Base-by-base conservation (phyloP, 441 rosid genomes). In the Kokia cookei region DNA sequence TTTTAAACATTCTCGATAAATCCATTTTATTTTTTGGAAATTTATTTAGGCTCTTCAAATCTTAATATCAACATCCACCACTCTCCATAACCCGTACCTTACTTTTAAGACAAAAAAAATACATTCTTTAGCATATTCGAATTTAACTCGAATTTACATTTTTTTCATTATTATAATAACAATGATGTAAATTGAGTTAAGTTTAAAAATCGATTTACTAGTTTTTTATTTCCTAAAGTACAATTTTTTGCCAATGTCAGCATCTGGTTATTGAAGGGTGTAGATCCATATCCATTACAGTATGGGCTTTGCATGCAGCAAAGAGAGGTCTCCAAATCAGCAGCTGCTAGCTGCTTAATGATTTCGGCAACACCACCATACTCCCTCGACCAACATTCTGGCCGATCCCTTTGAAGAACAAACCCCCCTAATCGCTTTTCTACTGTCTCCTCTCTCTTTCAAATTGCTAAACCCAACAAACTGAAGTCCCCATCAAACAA, bases 401-500 rank as follows among this genome's bases (percentile, higher is more conserved):
- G 37, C 14, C 2, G 26, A 17, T 37, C 51, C 29, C 3, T 32
- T 53, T 7, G 3, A 12, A 50, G 59, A 50, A 54, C 26, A 54
- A 17, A 22, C 17, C 54, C 17, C 50, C 13, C 13, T 45, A 45
- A 3, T 62, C 2, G 8, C 37, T 37, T 75, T 65, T 24, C 37
- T 14, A 45, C 4, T 8, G 0, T 45, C 4, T 45, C 10, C 5
- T 10, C 50, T 81, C 81, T 29, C 55, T 79, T 77, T 75, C 81
- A 32, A 55, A 42, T 55, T 62, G 64, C 58, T 26, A 61, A 32
- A 72, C 37, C 74, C 32, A 81, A 47, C 80, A 19, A 75, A 24
- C 26, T 32, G 69, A 9, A 37, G 79, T 79, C 84, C 32, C 73
- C 68, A 22, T 79, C 82, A 72, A 29, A 26, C 51, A 64, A 70